A percentile compares a stretch with the other conserved stretches of the same genome.
phyloP scores from a whole-genome alignment of 345 rosid species.

The Melaleuca quinquenervia region DNA sequence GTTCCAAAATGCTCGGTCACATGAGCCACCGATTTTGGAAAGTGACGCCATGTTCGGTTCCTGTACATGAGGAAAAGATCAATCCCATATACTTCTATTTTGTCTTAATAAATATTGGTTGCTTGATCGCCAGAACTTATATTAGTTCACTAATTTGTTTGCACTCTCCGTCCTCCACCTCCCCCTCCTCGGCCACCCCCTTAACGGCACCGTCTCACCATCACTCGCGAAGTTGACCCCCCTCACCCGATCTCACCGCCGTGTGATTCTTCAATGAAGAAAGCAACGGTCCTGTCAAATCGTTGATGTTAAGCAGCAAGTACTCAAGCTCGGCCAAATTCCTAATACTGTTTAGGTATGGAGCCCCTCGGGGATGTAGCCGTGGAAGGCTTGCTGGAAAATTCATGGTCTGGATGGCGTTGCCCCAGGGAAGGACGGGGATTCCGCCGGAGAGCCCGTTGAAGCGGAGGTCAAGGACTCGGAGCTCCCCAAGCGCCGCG shows the following conservation, averaged over 20 bases:
- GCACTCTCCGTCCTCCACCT: background rate
- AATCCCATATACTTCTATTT: too few relatives aligned
- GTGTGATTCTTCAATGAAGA: slow-evolving; percentile 29
- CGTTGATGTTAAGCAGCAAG: slow-evolving; percentile 60
- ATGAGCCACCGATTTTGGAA: too few relatives aligned
- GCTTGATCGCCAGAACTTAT: too few relatives aligned
- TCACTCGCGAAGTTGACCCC: slow-evolving; percentile 5
- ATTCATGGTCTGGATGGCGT: slow-evolving; percentile 28
- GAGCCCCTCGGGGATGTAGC: slow-evolving; percentile 22
- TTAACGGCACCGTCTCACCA: background rate
- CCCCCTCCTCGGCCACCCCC: background rate
- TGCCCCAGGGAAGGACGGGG: slow-evolving; percentile 3
- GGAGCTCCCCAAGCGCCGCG: slow-evolving; percentile 28
- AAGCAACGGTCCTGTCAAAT: slow-evolving; percentile 50
- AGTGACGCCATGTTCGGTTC: too few relatives aligned
- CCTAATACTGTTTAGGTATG: slow-evolving; percentile 46
- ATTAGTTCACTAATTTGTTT: too few relatives aligned
- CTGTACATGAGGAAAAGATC: too few relatives aligned
- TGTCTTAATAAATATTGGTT: too few relatives aligned
- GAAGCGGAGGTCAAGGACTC: slow-evolving; percentile 61
- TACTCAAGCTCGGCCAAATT: slow-evolving; percentile 33
- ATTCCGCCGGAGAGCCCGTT: slow-evolving; percentile 48
- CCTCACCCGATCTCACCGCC: background rate
- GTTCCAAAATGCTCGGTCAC: too few relatives aligned
- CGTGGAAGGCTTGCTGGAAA: slow-evolving; percentile 52